These are phyloP conservation scores for Irineochytrium annulatum DNA, from an alignment of 192 early-diverging fungal genomes.

Conservation along the genomic window DNA sequence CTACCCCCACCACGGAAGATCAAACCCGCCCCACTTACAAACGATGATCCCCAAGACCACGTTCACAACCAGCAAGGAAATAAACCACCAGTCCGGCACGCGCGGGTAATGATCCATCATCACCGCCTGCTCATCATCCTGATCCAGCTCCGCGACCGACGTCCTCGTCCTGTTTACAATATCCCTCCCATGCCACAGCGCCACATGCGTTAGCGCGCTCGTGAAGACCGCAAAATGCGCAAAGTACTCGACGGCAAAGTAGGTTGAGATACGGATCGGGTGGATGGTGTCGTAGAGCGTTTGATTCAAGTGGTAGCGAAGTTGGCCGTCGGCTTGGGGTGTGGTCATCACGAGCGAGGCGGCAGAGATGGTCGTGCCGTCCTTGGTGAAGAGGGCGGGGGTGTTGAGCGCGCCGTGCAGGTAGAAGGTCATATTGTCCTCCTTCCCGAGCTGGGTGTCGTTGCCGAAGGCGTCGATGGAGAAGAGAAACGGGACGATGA, in stretches of 20 bases:
- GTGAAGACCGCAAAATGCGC: conserved; percentile 42
- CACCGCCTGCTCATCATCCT: not conserved
- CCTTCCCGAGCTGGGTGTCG: not conserved
- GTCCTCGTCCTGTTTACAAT: not conserved
- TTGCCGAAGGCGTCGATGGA: conserved; percentile 7
- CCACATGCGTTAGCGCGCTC: conserved; percentile 50
- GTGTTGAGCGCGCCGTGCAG: conserved; percentile 24
- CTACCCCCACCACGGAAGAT: conserved; percentile 78
- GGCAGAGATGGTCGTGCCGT: conserved; percentile 14
- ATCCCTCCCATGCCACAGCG: conserved; percentile 32
- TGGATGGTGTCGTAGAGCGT: conserved; percentile 11
- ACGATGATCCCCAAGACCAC: not conserved
- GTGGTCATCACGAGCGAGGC: conserved; percentile 6
- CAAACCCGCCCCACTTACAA: conserved; percentile 40
- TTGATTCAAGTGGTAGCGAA: conserved; percentile 16
- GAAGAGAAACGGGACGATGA: conserved; percentile 3
- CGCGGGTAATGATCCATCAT: conserved; percentile 51
- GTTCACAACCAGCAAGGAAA: conserved; percentile 37
- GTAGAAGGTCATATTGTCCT: not conserved
- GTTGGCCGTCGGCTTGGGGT: not conserved
- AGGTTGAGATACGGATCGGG: conserved; percentile 21
- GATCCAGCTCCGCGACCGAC: conserved; percentile 6
- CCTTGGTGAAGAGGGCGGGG: conserved; percentile 14
- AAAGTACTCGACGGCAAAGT: conserved; percentile 24
- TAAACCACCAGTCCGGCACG: conserved; percentile 61